A percentile compares a stretch with the other conserved stretches of the same genome.
These are phyloP conservation scores for Pugionium dolabratum DNA, from an alignment of 345 rosid genomes.

Conservation along the genomic window DNA sequence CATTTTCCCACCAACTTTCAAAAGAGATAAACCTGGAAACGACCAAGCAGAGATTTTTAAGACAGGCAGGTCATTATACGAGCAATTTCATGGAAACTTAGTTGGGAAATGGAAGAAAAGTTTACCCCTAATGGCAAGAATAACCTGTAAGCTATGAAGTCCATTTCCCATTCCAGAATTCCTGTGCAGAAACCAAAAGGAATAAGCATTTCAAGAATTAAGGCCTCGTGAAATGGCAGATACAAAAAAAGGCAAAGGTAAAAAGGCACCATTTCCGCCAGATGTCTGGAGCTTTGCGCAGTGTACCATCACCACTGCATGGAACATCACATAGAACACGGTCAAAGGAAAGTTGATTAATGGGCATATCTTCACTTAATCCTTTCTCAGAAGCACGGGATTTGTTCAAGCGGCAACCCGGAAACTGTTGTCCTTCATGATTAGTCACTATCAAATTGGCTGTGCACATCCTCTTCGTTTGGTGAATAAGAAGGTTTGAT, in stretches of 20 bases:
- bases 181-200: constrained; percentile 50
- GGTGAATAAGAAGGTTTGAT: constrained; percentile 97
- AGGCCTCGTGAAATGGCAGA: neutral
- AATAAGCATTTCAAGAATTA: constrained; percentile 13
- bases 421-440: constrained; percentile 98
- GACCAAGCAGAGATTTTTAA: constrained; percentile 17
- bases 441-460: constrained; percentile 90
- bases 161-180: constrained; percentile 86
- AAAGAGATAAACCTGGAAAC: constrained; percentile 66
- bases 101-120: neutral
- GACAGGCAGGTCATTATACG: constrained; percentile 4
- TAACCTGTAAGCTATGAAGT: constrained; percentile 82
- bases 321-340: constrained; percentile 97
- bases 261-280: constrained; percentile 94
- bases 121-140: constrained; percentile 86
- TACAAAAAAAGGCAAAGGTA: constrained; percentile 1
- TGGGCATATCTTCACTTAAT: constrained; percentile 39
- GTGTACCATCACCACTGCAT: constrained; percentile 97
- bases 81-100: neutral
- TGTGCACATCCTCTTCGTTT: constrained; percentile 96
- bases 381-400: constrained; percentile 35
- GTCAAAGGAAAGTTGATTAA: constrained; percentile 72
- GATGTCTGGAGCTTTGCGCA: constrained; percentile 95
- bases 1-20: constrained; percentile 97
- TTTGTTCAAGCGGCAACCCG: constrained; percentile 65